Evolutionary conservation across 2,329 filamentous ascomycete genomes (phyloP).

Genomic region (Sclerotinia subarctica): DNA sequence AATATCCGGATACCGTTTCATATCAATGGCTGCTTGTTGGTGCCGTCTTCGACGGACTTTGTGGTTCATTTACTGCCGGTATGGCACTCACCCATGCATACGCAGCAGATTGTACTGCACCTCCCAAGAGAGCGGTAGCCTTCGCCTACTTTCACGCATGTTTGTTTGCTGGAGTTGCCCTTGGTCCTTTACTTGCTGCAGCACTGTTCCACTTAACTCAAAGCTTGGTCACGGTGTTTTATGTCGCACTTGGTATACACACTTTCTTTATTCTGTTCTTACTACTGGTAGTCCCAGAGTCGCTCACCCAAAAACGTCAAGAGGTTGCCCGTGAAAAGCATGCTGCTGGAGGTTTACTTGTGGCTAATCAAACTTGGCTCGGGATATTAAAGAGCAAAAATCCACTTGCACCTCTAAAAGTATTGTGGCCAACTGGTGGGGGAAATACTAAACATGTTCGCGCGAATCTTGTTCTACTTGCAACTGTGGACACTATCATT

Average conservation of each 20-base stretch:
- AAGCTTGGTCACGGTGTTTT: conserved; percentile 77
- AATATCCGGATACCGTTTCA: conserved; percentile 66
- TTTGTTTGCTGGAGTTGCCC: conserved; percentile 82
- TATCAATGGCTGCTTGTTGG: conserved; percentile 79
- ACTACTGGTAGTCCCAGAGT: conserved; percentile 75
- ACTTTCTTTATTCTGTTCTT: conserved; percentile 70
- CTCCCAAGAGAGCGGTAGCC: conserved; percentile 72
- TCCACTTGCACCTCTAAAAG: conserved; percentile 71
- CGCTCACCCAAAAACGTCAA: conserved; percentile 71
- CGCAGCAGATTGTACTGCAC: conserved; percentile 80
- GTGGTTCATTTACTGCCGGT: conserved; percentile 83
- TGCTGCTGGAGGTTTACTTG: conserved; percentile 43
- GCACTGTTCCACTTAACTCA: conserved; percentile 75
- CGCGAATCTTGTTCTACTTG: conserved; percentile 77
- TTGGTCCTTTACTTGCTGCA: conserved; percentile 79
- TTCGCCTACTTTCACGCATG: conserved; percentile 91
- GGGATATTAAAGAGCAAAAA: conserved; percentile 51
- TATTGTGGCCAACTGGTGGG: conserved; percentile 70
- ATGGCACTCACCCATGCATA: conserved; percentile 80
- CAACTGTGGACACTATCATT: conserved; percentile 75
- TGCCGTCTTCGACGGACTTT: conserved; percentile 74
- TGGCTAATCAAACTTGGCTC: conserved; percentile 1
- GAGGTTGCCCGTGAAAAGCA: conserved; percentile 67
- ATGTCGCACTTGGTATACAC: conserved; percentile 72
- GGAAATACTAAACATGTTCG: conserved; percentile 58